Evolutionary conservation across 495 filamentous ascomycete species (phyloP), one percentile per base, ranked within the genome.

Genomic region (Hypoxylon perforatum): DNA sequence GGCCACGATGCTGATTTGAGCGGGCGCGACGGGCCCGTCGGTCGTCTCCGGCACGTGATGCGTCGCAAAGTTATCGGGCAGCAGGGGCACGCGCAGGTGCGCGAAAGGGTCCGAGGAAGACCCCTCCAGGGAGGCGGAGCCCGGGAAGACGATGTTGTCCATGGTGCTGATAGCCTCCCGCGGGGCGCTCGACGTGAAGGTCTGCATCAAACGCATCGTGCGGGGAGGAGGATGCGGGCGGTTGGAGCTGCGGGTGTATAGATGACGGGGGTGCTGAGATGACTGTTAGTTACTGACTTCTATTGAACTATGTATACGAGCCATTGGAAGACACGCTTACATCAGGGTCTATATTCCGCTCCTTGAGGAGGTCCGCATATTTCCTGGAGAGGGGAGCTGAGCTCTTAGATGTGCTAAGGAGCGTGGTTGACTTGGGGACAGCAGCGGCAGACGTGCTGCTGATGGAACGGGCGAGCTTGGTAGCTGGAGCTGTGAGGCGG

Each of bases 121-220:
- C 9, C 47, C 53, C 2, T 70, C 22, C 22, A 72, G 46, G 14
- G 62, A 63, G 41, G 63, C 53, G 0, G 57, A 73, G 57, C 73
- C 70, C 9, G 81, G 81, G 41, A 84, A 75, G 44, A 80, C 58
- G 47, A 74, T 65, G 58, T 64, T 69, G 74, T 83, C 81, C 57
- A 83, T 73, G 38, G 73, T 73, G 45, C 44, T 58, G 54, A 69
- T 45, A 57, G 52, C 54, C 17, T 73, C 67, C 21, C 59, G 60
- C 3, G 80, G 70, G 7, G 78, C 72, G n/a, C 75, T 79, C 39
- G 77, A 77, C 63, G 69, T 75, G 70, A 84, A 84, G 68, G 77
- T 81, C 65, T 84, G 81, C 81, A 84, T 84, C 57, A 84, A 66
- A 57, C 77, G 80, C 65, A 79, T 58, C 3, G 60, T 75, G 61